These are phyloP conservation scores for Colletotrichum cuscutae DNA, from an alignment of 2,329 filamentous ascomycete genomes.

Conservation along the genomic window DNA sequence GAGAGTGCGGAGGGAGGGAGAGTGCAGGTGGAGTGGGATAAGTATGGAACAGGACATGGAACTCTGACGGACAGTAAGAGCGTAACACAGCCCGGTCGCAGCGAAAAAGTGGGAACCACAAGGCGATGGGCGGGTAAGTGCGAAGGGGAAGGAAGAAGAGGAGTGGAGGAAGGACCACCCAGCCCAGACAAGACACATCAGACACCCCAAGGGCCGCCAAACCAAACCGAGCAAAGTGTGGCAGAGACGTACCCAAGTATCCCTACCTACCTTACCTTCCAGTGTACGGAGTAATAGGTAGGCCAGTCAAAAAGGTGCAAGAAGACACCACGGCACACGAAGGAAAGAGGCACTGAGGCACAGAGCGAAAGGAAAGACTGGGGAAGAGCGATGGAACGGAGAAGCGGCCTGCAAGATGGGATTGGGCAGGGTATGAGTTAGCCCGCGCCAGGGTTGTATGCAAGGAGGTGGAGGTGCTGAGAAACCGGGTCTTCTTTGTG, in stretches of 20 bases:
- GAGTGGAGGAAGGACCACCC: conserved; percentile 2
- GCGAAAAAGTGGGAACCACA: conserved; percentile 27
- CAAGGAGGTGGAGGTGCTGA: conserved; percentile 27
- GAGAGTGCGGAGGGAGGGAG: conserved; percentile 27
- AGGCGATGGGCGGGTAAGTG: conserved; percentile 27
- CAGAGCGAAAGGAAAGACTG: conserved; percentile 1
- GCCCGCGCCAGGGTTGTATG: conserved; percentile 1
- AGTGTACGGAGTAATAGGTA: too few species aligned
- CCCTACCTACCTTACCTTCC: background rate
- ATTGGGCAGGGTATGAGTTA: conserved; percentile 16
- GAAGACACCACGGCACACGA: background rate
- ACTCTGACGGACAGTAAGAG: conserved; percentile 30
- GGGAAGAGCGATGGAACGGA: conserved; percentile 16
- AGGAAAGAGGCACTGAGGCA: background rate
- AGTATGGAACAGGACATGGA: conserved; percentile 28
- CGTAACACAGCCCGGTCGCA: conserved; percentile 26
- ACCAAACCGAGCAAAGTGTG: conserved; percentile 2
- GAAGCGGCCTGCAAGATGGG: conserved; percentile 5
- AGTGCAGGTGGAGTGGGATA: conserved; percentile 36
- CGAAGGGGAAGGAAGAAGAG: background rate
- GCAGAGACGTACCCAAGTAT: background rate
- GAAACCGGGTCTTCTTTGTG: background rate
- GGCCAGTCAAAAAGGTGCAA: background rate
- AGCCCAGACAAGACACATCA: conserved; percentile 4
- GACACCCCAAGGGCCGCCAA: background rate